Conservation (phyloP, 257 asterid species). For the Salvia rosmarinus region DNA sequence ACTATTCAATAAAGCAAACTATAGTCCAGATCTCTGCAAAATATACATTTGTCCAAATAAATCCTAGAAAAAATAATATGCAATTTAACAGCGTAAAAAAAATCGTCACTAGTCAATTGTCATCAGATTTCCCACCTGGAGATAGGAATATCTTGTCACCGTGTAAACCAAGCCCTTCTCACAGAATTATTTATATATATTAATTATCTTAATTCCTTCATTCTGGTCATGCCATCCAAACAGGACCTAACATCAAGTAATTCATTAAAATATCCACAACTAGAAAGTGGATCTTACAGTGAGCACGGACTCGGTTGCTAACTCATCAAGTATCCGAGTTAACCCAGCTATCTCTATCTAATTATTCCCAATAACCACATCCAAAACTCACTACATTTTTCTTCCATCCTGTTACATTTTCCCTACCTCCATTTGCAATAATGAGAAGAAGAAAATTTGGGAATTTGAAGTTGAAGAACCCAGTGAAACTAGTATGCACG, state of each 20-base stretch:
- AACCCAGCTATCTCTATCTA: slow-evolving; percentile 25
- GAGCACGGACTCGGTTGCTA: slow-evolving; percentile 13
- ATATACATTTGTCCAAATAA: background rate
- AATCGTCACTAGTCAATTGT: no score
- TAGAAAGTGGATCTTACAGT: no score
- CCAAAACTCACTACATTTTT: no score
- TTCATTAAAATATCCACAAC: background rate
- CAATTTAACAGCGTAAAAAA: background rate
- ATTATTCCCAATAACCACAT: background rate
- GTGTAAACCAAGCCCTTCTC: background rate
- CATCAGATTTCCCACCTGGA: no score
- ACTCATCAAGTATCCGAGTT: slow-evolving; percentile 19
- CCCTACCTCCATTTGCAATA: background rate
- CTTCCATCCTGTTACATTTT: background rate
- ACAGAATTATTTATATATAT: background rate
- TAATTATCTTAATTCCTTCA: background rate
- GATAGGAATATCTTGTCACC: no score
- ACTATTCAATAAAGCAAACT: no score
- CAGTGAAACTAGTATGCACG: slow-evolving; percentile 47
- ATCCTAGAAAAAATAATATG: background rate
- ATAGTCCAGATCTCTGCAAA: no score
- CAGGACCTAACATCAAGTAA: background rate
- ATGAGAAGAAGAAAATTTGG: slow-evolving; percentile 34
- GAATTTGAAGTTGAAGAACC: slow-evolving; percentile 36
- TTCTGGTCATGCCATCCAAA: slow-evolving; percentile 8